Percentiles rank a stretch among this genome's conserved stretches.
Evolutionary conservation across 805 yeast genomes (phyloP).

Genomic region (Sugiyamaella marilandica): DNA sequence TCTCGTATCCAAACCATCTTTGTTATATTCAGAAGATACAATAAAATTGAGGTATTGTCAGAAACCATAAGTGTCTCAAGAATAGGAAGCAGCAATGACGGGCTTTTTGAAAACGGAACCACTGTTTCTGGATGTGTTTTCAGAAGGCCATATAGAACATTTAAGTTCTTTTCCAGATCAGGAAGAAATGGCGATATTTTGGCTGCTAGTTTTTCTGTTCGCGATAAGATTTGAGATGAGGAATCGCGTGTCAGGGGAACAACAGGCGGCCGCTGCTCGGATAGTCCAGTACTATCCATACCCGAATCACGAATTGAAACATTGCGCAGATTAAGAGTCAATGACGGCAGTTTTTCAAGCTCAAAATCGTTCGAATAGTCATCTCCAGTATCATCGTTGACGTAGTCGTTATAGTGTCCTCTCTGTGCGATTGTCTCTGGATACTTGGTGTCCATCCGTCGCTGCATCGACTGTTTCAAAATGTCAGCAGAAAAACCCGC

Average conservation of each 20-base stretch:
- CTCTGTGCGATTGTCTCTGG: constrained; percentile 1
- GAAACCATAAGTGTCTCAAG: constrained; percentile 16
- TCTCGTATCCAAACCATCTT: constrained; percentile 9
- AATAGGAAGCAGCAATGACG: constrained; percentile 9
- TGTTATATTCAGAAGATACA: constrained; percentile 12
- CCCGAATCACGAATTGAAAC: neutral
- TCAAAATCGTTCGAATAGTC: constrained; percentile 22
- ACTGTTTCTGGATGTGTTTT: constrained; percentile 18
- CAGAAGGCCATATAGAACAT: constrained; percentile 18
- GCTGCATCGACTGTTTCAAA: neutral
- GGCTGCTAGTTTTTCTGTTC: neutral
- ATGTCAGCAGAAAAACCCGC: neutral
- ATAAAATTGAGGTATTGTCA: constrained; percentile 3
- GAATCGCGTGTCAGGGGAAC: neutral
- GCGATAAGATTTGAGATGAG: neutral
- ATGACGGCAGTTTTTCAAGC: neutral
- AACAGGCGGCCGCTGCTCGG: neutral
- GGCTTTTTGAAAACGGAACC: constrained; percentile 17
- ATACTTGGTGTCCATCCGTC: neutral
- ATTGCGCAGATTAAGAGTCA: neutral
- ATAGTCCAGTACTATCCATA: neutral
- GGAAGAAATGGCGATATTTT: neutral
- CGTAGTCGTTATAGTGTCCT: constrained; percentile 6
- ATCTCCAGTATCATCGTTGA: constrained; percentile 16
- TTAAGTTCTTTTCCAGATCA: constrained; percentile 6